Evolutionary conservation across 139 green algal species (phyloP), one percentile per base, ranked within the genome.

Genomic region (Tetradesmus obliquus): DNA sequence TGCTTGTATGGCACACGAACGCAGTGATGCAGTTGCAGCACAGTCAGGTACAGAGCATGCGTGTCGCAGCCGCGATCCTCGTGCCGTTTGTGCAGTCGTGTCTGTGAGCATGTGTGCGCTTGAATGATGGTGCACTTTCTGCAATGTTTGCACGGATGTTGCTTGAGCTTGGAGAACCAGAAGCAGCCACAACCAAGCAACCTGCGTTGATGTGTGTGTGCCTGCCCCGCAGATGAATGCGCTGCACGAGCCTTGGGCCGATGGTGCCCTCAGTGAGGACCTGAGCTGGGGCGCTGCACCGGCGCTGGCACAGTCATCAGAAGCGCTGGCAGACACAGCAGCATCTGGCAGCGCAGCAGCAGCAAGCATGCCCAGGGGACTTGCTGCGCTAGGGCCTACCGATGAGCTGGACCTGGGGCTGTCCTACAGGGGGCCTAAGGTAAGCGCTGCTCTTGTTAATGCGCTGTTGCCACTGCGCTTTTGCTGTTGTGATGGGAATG

Each of bases 231-330:
- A 90, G 86, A 90, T 90, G 86, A 83, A 90, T 24, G 71, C 86
- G 2, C 69, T 90, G 51, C 86, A 72, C 1, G 86, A 90, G 86
- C 86, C 86, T 19, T 90, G 86, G 86, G 71, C 55, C 22, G 86
- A 90, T 22, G 86, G 72, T 19, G 86, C 86, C 9, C 15, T 89
- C 45, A 82, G 62, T 66, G 85, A 89, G 19, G 62, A 82, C 13
- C 12, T 55, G 13, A 69, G 45, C 13, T 89, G 85, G 85, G 85
- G 85, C 1, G 86, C 24, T 9, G 13, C 71, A 15, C 19, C 86
- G 54, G 86, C 69, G 55, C 71, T 90, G 10, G 45, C n/a, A 83
- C 45, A n/a, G 80, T 22, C 80, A 13, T 8, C 80, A 84, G 71
- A 83, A 0, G 71, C 71, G 15, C 53, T 72, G 69, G 53, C 53